These are phyloP conservation scores for Leucaena leucocephala DNA, from an alignment of 306 rosid genomes.

Conservation along the genomic window DNA sequence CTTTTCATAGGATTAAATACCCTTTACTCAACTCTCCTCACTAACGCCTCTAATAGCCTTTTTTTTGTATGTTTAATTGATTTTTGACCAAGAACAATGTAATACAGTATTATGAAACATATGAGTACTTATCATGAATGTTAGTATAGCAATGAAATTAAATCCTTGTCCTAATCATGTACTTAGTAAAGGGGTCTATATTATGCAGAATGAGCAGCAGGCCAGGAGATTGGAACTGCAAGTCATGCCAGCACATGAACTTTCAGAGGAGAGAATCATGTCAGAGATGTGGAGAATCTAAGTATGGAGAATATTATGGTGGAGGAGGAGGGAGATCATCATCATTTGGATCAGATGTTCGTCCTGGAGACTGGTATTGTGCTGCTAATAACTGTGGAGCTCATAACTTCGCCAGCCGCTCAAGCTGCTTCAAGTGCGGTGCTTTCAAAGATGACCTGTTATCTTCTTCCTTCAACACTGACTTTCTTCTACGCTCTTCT, in stretches of 20 bases:
- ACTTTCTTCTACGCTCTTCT: constrained; percentile 58
- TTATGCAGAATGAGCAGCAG: constrained; percentile 78
- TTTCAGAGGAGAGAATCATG: constrained; percentile 96
- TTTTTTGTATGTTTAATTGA: background rate
- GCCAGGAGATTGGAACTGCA: constrained; percentile 99
- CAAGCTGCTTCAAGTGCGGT: constrained; percentile 98
- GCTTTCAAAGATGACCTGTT: constrained; percentile 76
- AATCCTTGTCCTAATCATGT: background rate
- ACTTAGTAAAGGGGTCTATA: background rate
- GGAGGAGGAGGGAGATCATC: constrained; percentile 76
- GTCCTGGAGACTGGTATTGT: constrained; percentile 98
- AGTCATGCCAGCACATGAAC: constrained; percentile 94
- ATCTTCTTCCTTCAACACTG: constrained; percentile 46
- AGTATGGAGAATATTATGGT: constrained; percentile 53
- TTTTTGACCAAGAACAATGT: background rate
- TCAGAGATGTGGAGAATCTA: constrained; percentile 90
- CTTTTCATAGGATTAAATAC: background rate
- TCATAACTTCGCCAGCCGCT: constrained; percentile 93
- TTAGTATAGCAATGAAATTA: too few relatives aligned
- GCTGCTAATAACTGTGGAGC: constrained; percentile 74
- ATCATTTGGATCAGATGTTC: constrained; percentile 56
- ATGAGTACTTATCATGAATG: too few relatives aligned
- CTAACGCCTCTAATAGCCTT: background rate
- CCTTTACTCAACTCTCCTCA: background rate
- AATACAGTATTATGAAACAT: background rate